Conservation (phyloP, 768 basidiomycete species). For the Suillus tomentosus region DNA sequence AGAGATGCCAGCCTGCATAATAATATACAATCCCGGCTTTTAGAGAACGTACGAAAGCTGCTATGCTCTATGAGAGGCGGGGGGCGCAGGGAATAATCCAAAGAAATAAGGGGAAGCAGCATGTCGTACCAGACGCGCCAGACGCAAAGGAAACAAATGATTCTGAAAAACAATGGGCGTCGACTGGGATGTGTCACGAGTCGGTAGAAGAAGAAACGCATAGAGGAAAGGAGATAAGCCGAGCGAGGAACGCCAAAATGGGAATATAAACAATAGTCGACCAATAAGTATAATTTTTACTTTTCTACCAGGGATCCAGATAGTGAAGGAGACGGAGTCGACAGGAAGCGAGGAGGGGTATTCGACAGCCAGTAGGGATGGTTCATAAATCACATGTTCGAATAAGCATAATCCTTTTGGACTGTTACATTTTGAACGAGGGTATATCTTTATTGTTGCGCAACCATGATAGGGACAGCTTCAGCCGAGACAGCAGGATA, state of each 20-base stretch:
- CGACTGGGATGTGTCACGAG: slow-evolving; percentile 37
- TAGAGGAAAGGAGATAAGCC: slow-evolving; percentile 16
- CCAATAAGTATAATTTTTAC: slow-evolving; percentile 40
- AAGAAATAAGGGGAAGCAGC: not conserved
- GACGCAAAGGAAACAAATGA: slow-evolving; percentile 2
- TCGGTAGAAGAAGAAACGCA: slow-evolving; percentile 13
- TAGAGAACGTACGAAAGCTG: slow-evolving; percentile 6
- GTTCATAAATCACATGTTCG: slow-evolving; percentile 7
- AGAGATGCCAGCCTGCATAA: slow-evolving; percentile 13
- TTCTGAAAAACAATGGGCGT: slow-evolving; percentile 4
- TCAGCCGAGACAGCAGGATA: slow-evolving; percentile 16
- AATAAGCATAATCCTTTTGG: not conserved
- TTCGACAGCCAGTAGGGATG: slow-evolving; percentile 11
- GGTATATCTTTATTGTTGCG: slow-evolving; percentile 3
- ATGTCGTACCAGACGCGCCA: slow-evolving; percentile 3
- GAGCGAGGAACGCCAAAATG: slow-evolving; percentile 13
- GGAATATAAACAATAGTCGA: slow-evolving; percentile 26
- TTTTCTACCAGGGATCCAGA: slow-evolving; percentile 21
- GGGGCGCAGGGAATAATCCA: not conserved
- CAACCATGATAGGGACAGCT: not conserved
- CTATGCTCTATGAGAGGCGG: slow-evolving; percentile 4
- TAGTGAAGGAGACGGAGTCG: slow-evolving; percentile 5
- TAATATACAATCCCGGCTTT: slow-evolving; percentile 15
- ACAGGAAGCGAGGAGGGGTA: slow-evolving; percentile 19
- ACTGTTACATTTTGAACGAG: not conserved